These are phyloP conservation scores for Spathaspora boniae DNA, from an alignment of 805 yeast species.

Conservation along the genomic window DNA sequence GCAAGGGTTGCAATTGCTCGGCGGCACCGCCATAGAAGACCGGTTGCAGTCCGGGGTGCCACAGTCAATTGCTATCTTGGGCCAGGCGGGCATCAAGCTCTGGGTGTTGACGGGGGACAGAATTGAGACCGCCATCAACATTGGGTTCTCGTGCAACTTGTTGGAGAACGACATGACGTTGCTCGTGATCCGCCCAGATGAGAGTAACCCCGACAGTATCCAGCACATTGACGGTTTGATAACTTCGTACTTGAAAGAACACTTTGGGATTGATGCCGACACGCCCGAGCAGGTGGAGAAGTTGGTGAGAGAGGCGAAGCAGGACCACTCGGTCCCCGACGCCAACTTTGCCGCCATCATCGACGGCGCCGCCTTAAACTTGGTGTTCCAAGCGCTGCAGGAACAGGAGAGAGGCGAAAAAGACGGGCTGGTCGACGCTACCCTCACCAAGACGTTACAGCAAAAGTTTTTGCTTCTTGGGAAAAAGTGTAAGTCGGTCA, in stretches of 20 bases:
- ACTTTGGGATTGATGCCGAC: slow-evolving; percentile 43
- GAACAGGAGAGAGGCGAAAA: neutral
- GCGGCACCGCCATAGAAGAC: slow-evolving; percentile 84
- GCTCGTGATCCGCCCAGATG: slow-evolving; percentile 57
- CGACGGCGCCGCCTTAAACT: slow-evolving; percentile 63
- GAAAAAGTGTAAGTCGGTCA: slow-evolving; percentile 72
- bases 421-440: slow-evolving; percentile 1
- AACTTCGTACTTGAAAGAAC: slow-evolving; percentile 44
- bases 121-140: slow-evolving; percentile 80
- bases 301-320: slow-evolving; percentile 48
- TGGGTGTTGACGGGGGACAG: slow-evolving; percentile 86
- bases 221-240: slow-evolving; percentile 36
- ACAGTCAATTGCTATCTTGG: slow-evolving; percentile 60
- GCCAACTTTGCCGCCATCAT: slow-evolving; percentile 58
- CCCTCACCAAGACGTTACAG: slow-evolving; percentile 13
- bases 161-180: slow-evolving; percentile 66
- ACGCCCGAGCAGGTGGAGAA: slow-evolving; percentile 25
- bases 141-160: slow-evolving; percentile 76
- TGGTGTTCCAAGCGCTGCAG: slow-evolving; percentile 30
- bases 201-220: slow-evolving; percentile 48
- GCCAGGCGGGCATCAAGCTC: slow-evolving; percentile 71
- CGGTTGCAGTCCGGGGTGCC: slow-evolving; percentile 78
- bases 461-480: slow-evolving; percentile 65
- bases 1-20: slow-evolving; percentile 51
- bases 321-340: slow-evolving; percentile 63